These are phyloP conservation scores for Colletotrichum destructivum DNA, from an alignment of 2,329 filamentous ascomycete genomes.

Conservation along the genomic window DNA sequence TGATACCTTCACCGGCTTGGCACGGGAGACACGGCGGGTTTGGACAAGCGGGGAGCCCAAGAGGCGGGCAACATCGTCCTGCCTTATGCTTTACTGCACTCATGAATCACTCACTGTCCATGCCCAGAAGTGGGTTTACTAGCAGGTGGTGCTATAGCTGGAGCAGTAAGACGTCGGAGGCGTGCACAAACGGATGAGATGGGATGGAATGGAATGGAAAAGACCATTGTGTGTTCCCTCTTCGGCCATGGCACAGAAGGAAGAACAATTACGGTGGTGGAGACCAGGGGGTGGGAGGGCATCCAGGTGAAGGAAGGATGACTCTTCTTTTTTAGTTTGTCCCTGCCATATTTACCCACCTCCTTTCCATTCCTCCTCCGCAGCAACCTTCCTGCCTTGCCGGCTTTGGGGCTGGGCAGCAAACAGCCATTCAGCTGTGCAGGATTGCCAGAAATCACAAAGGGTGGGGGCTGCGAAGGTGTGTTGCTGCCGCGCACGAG, in stretches of 20 bases:
- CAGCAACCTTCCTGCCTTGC: slow-evolving; percentile 30
- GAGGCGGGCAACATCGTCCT: not conserved
- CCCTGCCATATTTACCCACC: not conserved
- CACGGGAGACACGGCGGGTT: slow-evolving; percentile 19
- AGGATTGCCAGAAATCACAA: slow-evolving; percentile 28
- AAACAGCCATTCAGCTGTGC: slow-evolving; percentile 29
- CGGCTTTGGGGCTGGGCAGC: slow-evolving; percentile 39
- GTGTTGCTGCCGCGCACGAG: slow-evolving; percentile 33
- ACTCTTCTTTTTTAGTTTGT: slow-evolving; percentile 15
- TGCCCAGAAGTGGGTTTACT: slow-evolving; percentile 10
- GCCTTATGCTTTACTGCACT: not conserved
- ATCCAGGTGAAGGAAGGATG: slow-evolving; percentile 9
- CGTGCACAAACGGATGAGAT: slow-evolving; percentile 12
- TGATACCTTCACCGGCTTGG: slow-evolving; percentile 37
- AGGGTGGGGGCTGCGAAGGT: slow-evolving; percentile 35
- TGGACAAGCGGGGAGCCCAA: slow-evolving; percentile 12
- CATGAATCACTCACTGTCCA: not conserved
- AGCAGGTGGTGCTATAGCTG: slow-evolving; percentile 9
- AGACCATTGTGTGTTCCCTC: slow-evolving; percentile 3
- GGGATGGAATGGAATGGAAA: slow-evolving; percentile 6
- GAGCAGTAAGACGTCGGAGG: slow-evolving; percentile 7
- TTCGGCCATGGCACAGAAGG: not conserved
- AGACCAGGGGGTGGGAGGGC: slow-evolving; percentile 6
- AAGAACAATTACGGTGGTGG: slow-evolving; percentile 26
- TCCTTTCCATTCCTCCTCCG: slow-evolving; percentile 2